Evolutionary conservation across 768 basidiomycete genomes (phyloP), one percentile per base, ranked within the genome.

Genomic region (Tricholoma hemisulphureum): DNA sequence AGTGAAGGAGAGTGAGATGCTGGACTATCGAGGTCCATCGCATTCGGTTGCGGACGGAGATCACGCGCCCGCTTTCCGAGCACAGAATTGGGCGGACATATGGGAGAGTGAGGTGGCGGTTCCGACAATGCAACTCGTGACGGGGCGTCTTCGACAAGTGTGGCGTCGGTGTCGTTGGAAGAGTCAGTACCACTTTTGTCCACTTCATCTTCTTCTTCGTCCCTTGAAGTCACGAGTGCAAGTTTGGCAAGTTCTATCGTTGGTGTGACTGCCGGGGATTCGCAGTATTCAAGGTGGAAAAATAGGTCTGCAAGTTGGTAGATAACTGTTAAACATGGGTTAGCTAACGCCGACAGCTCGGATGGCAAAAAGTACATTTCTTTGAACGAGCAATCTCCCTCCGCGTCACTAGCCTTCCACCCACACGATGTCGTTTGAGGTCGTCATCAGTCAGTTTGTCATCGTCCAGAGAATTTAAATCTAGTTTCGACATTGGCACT

Each of bases 241-340:
- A 96, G 83, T 67, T 97, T 94, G 6, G 94, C 94, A 18, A 97
- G 79, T 64, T 96, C 92, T 45, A 92, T 74, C 3, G 86, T 87
- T 0, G 94, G 94, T 0, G 91, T 93, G 16, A 97, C 85, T 13
- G 93, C 80, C 5, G 85, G 73, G 2, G 76, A 70, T 45, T 86
- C 81, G 55, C 82, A 80, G 60, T 81, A 83, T 63, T 93, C 88
- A 34, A 97, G 79, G 53, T 88, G 77, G 69, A 78, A 82, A 74
- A 95, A 97, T 3, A 97, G 79, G 13, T 83, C 81, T 7, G 89
- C 88, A 11, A 97, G 82, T 54, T 90, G 89, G 56, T 77, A 77
- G 61, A 95, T 87, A 71, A 97, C 94, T 96, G 64, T 14, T 56
- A 56, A 32, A 58, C 53, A 55, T 14, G 51, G 51, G 58, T 48